A percentile compares a stretch with the other conserved stretches of the same genome.
Evolutionary conservation across 108 stramenopile species (phyloP).

Genomic region (Nannochloropsis gaditana): DNA sequence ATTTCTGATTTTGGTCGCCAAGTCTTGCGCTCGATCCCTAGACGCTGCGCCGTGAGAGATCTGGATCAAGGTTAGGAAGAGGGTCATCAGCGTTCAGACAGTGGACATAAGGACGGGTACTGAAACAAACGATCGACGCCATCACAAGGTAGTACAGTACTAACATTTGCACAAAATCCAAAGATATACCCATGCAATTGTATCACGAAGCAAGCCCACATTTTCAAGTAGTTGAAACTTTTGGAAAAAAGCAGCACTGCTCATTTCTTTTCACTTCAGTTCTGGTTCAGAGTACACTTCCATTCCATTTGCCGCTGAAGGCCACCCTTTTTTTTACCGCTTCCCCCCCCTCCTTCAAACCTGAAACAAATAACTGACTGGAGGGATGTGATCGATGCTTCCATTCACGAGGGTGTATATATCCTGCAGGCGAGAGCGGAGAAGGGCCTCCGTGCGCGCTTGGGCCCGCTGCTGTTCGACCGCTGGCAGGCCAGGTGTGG

Average conservation of each 20-base stretch:
- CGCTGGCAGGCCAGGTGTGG: background rate
- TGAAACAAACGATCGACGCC: too few species aligned
- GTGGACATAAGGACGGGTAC: too few species aligned
- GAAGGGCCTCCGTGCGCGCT: background rate
- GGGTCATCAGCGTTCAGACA: background rate
- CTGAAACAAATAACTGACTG: background rate
- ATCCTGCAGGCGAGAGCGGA: background rate
- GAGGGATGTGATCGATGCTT: background rate
- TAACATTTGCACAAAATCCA: too few species aligned
- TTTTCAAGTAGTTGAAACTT: too few species aligned
- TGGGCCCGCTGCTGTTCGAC: background rate
- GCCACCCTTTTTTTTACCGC: background rate
- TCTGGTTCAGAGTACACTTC: too few species aligned
- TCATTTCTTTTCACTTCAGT: too few species aligned
- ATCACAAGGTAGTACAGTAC: too few species aligned
- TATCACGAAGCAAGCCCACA: too few species aligned
- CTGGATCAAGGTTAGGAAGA: background rate
- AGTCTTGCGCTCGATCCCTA: background rate
- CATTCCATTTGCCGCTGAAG: too few species aligned
- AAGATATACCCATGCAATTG: too few species aligned
- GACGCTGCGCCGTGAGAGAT: background rate
- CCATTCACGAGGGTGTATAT: constrained; percentile 8
- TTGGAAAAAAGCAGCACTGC: too few species aligned
- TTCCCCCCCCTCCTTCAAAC: background rate
- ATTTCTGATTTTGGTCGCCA: constrained; percentile 9